Conservation (phyloP, 495 filamentous ascomycete genomes). For the Talaromyces ruber region DNA sequence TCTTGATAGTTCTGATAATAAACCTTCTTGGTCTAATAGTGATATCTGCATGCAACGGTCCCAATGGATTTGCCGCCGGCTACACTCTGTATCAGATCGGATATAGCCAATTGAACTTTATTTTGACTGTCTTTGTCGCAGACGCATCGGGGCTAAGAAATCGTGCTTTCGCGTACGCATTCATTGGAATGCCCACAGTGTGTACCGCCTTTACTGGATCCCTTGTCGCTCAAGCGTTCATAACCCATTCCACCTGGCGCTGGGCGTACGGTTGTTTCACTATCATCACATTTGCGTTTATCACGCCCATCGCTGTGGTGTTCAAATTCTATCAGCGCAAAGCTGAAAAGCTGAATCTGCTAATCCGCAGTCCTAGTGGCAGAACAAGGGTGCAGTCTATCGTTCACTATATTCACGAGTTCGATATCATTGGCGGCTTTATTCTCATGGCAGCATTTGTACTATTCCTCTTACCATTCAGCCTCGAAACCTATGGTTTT, state of each 20-base stretch:
- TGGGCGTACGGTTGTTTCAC: constrained; percentile 58
- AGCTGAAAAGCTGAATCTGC: constrained; percentile 36
- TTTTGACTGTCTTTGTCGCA: constrained; percentile 53
- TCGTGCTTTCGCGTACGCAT: constrained; percentile 52
- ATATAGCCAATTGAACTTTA: constrained; percentile 43
- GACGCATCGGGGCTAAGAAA: constrained; percentile 56
- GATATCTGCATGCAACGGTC: constrained; percentile 35
- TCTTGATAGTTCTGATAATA: constrained; percentile 31
- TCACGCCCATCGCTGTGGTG: constrained; percentile 37
- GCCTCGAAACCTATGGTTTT: constrained; percentile 36
- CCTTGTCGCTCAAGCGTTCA: constrained; percentile 29
- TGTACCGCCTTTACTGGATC: constrained; percentile 37
- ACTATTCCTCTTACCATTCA: constrained; percentile 58
- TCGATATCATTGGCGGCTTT: constrained; percentile 53
- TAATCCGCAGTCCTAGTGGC: constrained; percentile 24
- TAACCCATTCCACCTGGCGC: constrained; percentile 43
- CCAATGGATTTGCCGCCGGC: constrained; percentile 38
- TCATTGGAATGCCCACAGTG: constrained; percentile 47
- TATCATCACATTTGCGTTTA: constrained; percentile 46
- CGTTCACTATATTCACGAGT: constrained; percentile 48
- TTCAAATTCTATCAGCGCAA: constrained; percentile 51
- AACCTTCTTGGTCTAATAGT: constrained; percentile 36
- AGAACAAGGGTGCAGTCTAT: constrained; percentile 40
- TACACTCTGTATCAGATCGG: constrained; percentile 49
- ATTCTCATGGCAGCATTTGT: constrained; percentile 51